phyloP scores from a whole-genome alignment of 164 flowering plant species.

The Taxillus chinensis region DNA sequence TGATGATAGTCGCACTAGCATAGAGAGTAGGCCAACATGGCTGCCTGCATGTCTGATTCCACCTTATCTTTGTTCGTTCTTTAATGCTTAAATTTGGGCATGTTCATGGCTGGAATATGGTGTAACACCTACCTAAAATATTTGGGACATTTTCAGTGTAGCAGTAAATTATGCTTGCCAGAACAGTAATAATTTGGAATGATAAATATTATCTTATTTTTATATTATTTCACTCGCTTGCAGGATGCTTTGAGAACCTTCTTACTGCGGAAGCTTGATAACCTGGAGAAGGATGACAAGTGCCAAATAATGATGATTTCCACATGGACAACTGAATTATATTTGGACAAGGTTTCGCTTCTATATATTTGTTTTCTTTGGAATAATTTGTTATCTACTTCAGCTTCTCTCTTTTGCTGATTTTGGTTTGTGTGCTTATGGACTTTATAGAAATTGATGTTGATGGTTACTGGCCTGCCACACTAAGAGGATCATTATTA shows the following conservation, averaged over 20 bases:
- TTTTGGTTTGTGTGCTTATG: background rate
- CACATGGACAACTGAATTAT: slow-evolving; percentile 95
- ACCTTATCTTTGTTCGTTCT: too few relatives aligned
- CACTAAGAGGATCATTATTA: background rate
- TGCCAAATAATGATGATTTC: slow-evolving; percentile 98
- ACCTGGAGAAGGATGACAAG: slow-evolving; percentile 80
- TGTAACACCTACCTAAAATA: background rate
- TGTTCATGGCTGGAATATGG: too few relatives aligned
- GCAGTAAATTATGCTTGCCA: background rate
- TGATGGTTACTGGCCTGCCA: background rate
- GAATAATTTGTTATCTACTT: background rate
- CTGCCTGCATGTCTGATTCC: too few relatives aligned
- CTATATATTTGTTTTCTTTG: background rate
- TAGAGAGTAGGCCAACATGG: too few relatives aligned
- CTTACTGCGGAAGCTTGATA: slow-evolving; percentile 83
- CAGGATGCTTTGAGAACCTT: slow-evolving; percentile 98
- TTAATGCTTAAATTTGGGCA: too few relatives aligned
- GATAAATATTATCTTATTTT: background rate
- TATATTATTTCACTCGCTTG: slow-evolving; percentile 12
- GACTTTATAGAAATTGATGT: background rate
- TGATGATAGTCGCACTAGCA: too few relatives aligned
- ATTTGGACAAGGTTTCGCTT: slow-evolving; percentile 81
- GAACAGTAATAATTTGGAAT: background rate
- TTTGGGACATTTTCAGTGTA: background rate
- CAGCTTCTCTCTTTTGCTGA: background rate